Percentiles rank a stretch among this genome's conserved stretches.
Evolutionary conservation across 73 alveolate genomes (phyloP).

Genomic region (Paramecium octaurelia): DNA sequence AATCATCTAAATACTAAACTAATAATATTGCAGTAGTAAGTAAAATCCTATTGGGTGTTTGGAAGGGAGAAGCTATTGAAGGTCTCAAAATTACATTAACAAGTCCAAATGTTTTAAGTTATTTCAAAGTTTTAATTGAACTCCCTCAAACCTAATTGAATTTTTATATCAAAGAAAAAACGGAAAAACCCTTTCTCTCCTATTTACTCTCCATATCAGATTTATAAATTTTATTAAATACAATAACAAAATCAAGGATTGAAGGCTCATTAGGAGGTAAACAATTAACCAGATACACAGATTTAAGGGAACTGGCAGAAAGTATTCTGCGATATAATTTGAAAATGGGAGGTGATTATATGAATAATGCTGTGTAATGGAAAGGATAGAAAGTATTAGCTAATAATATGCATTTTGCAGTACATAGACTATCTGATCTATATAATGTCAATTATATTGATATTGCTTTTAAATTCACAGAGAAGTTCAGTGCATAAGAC

Average conservation of each 20-base stretch:
- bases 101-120: neutral
- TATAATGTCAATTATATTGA: slow-evolving; percentile 1
- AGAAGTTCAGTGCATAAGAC: neutral
- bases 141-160: neutral
- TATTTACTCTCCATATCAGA: slow-evolving; percentile 14
- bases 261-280: neutral
- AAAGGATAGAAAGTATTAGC: neutral
- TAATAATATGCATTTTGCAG: neutral
- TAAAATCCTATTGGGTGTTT: neutral
- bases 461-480: slow-evolving; percentile 28
- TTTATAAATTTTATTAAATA: neutral
- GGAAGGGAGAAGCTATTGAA: neutral
- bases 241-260: neutral
- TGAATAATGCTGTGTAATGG: neutral
- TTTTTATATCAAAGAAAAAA: neutral
- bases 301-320: neutral
- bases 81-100: neutral
- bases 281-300: neutral
- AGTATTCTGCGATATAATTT: neutral
- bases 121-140: neutral
- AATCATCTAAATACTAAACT: neutral
- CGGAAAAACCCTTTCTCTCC: neutral
- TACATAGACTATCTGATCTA: neutral
- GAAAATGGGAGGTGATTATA: neutral
- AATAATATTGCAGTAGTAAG: neutral